These are phyloP conservation scores for Carpinus viminea DNA, from an alignment of 306 rosid genomes.

Conservation along the genomic window DNA sequence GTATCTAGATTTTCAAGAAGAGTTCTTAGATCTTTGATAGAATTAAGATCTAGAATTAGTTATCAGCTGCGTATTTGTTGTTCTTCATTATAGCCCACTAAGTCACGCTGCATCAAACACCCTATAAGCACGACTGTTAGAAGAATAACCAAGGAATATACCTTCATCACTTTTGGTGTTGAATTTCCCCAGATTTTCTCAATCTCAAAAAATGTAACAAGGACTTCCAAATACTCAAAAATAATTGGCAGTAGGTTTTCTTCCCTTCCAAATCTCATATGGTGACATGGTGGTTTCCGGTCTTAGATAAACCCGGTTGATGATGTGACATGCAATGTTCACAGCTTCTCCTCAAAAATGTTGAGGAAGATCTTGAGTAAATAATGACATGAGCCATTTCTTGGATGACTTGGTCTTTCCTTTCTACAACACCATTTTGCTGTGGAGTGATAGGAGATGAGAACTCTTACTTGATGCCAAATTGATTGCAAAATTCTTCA, in stretches of 20 bases:
- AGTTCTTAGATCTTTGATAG: too few species aligned
- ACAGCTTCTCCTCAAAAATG: not conserved
- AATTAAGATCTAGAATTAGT: too few species aligned
- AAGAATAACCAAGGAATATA: not conserved
- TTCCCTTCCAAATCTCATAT: not conserved
- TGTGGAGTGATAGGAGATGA: too few species aligned
- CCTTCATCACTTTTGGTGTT: not conserved
- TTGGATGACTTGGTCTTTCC: too few species aligned
- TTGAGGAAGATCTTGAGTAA: fast-evolving
- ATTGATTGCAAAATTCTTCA: too few species aligned
- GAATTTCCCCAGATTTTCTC: not conserved
- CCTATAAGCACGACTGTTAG: not conserved
- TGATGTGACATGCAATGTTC: not conserved
- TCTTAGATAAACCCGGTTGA: not conserved
- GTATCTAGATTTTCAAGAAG: too few species aligned
- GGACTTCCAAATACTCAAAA: not conserved
- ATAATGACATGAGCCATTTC: not conserved
- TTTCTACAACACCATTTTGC: too few species aligned
- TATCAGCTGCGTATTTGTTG: too few species aligned
- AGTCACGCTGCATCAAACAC: too few species aligned
- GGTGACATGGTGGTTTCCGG: not conserved
- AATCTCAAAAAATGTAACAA: not conserved
- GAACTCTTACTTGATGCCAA: too few species aligned
- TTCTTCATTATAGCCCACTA: too few species aligned
- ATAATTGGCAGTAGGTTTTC: not conserved